Percentiles rank a stretch among this genome's conserved stretches.
These are phyloP conservation scores for Fusarium zealandicum DNA, from an alignment of 2,329 filamentous ascomycete genomes.

Conservation along the genomic window DNA sequence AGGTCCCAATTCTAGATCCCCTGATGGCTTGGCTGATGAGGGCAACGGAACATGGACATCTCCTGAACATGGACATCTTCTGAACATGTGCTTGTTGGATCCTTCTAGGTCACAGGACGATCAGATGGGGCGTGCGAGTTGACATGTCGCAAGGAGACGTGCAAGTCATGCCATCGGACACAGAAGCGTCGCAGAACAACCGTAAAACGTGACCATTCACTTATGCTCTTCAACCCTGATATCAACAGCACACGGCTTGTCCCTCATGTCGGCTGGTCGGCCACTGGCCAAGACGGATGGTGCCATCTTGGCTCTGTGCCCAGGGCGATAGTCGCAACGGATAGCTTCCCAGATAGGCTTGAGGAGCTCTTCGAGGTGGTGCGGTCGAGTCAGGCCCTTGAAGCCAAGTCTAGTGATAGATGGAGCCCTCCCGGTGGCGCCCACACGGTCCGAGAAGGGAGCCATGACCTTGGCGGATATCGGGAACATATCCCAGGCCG, in stretches of 20 bases:
- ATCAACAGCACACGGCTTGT: slow-evolving; percentile 12
- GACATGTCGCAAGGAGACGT: slow-evolving; percentile 10
- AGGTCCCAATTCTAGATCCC: background rate
- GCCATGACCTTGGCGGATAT: slow-evolving; percentile 5
- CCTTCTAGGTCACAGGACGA: slow-evolving; percentile 5
- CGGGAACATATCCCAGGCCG: background rate
- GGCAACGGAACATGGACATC: slow-evolving; percentile 2
- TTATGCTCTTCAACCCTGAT: slow-evolving; percentile 1
- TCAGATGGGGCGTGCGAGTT: background rate
- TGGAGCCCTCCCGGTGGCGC: slow-evolving; percentile 7
- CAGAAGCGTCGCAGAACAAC: slow-evolving; percentile 5
- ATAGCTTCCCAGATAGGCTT: background rate
- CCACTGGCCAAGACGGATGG: slow-evolving; percentile 22
- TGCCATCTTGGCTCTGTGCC: slow-evolving; percentile 13
- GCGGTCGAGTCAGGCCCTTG: slow-evolving; percentile 5
- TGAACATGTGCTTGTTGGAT: slow-evolving; percentile 2
- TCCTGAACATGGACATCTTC: too few relatives aligned
- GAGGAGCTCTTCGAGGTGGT: slow-evolving; percentile 1
- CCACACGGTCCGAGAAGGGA: background rate
- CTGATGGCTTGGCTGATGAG: background rate
- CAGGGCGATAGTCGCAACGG: background rate
- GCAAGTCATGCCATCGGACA: slow-evolving; percentile 2
- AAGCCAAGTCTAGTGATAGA: background rate
- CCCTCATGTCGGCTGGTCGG: slow-evolving; percentile 23
- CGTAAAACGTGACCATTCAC: background rate